These are phyloP conservation scores for Porodaedalea pini DNA, from an alignment of 1,284 basidiomycete species.

Conservation along the genomic window DNA sequence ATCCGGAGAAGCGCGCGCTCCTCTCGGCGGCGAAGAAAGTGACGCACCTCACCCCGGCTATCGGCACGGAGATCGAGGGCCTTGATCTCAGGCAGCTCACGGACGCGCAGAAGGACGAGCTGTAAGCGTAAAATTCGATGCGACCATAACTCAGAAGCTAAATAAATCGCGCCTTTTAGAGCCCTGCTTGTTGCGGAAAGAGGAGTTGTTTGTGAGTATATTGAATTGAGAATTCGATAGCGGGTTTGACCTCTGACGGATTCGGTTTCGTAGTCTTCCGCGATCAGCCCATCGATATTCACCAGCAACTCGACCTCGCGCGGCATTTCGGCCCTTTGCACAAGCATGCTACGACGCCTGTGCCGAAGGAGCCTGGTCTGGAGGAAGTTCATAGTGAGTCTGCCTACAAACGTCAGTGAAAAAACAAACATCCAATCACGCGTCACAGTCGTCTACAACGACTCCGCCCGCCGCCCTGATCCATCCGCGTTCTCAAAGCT, in stretches of 20 bases:
- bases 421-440: constrained; percentile 19
- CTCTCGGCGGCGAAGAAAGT: constrained; percentile 25
- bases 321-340: constrained; percentile 77
- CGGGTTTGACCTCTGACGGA: constrained; percentile 9
- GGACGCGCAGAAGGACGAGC: constrained; percentile 26
- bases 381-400: constrained; percentile 74
- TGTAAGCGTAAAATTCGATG: constrained; percentile 11
- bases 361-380: constrained; percentile 65
- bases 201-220: constrained; percentile 59
- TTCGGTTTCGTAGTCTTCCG: constrained; percentile 55
- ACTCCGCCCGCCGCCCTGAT: constrained; percentile 66
- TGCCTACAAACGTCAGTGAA: constrained; percentile 29
- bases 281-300: constrained; percentile 65
- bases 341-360: constrained; percentile 77
- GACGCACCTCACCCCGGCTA: constrained; percentile 24
- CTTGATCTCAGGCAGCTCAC: constrained; percentile 25
- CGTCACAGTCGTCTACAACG: constrained; percentile 61
- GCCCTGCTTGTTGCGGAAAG: constrained; percentile 67
- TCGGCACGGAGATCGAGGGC: constrained; percentile 25
- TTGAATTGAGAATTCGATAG: not conserved
- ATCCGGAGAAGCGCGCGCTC: constrained; percentile 23
- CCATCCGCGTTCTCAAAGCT: constrained; percentile 65
- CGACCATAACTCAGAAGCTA: not conserved
- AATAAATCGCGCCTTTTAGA: constrained; percentile 32
- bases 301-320: constrained; percentile 70